Evolutionary conservation across 1,139 yeast genomes (phyloP), one percentile per base, ranked within the genome.

Genomic region (Scheffersomyces stambukii): DNA sequence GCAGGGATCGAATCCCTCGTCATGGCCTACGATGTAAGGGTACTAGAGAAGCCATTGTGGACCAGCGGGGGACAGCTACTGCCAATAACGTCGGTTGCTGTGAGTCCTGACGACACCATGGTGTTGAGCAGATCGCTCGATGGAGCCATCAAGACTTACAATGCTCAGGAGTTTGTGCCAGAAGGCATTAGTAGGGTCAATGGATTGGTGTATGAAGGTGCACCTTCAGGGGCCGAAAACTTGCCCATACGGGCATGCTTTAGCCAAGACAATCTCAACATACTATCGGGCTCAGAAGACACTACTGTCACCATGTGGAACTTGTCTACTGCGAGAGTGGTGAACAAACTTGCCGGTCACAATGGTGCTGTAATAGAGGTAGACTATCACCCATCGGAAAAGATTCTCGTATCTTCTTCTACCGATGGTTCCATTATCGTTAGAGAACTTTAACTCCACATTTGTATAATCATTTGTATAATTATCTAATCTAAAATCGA

Each of bases 1-100:
- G 63, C 80, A 0, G 95, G 95, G 0, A 71, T 84, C 3, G 91
- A 83, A 36, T 81, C 86, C 1, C 54, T 63, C 0, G 64, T 84
- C 0, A 50, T 57, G 27, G 80, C 77, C 1, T 77, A 67, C 54
- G 91, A 82, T 43, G 33, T 70, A 18, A 53, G 79, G 39, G 52
- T 54, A 18, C 41, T 57, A 16, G 52, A 54, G 5, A 35, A 43
- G 8, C 64, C 73, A 0, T 27, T 67, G n/a, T 79, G 81, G 74
- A 48, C 45, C 12, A 19, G 25, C n/a, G 16, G 21, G 5, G 23
- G 27, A 8, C 82, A 77, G 27, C 50, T 54, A 8, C 68, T 61
- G 30, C 57, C 79, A 2, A 68, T 81, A 9, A 75, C 88, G 0
- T 55, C 81, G 13, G 42, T 72, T 2, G 57, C 77, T 7, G 55